These are phyloP conservation scores for Rhodocollybia butyracea DNA, from an alignment of 768 basidiomycete species.

Conservation along the genomic window DNA sequence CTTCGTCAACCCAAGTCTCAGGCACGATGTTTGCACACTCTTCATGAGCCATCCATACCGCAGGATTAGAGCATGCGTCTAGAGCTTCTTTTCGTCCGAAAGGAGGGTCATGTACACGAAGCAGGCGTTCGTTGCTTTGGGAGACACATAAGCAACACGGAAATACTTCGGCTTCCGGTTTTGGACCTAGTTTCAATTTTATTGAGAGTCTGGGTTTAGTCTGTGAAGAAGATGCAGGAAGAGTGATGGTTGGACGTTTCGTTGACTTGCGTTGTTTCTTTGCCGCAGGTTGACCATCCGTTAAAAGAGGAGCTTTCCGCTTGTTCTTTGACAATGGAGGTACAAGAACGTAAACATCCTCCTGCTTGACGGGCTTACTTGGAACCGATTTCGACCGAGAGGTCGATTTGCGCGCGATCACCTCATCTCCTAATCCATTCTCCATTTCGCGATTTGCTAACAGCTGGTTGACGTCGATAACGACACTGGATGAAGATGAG, in stretches of 20 bases:
- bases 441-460: conserved; percentile 64
- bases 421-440: conserved; percentile 18
- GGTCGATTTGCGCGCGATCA: conserved; percentile 7
- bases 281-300: conserved; percentile 32
- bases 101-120: conserved; percentile 70
- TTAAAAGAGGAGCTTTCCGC: conserved; percentile 37
- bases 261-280: conserved; percentile 45
- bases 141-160: conserved; percentile 73
- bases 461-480: conserved; percentile 89
- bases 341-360: conserved; percentile 1
- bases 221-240: conserved; percentile 9
- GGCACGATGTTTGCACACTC: conserved; percentile 79
- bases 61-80: conserved; percentile 43
- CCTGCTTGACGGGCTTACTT: neutral
- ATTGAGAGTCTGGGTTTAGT: conserved; percentile 43
- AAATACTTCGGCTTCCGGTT: conserved; percentile 48
- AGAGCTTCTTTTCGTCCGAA: conserved; percentile 47
- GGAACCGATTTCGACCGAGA: neutral
- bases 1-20: conserved; percentile 86
- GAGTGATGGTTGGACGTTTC: conserved; percentile 25
- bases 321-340: conserved; percentile 23
- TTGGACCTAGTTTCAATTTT: conserved; percentile 66
- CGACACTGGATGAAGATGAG: conserved; percentile 55
- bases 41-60: conserved; percentile 75
- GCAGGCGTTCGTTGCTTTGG: conserved; percentile 46